Conservation (phyloP, 768 basidiomycete genomes). For the Hortiboletus flavorubellus region DNA sequence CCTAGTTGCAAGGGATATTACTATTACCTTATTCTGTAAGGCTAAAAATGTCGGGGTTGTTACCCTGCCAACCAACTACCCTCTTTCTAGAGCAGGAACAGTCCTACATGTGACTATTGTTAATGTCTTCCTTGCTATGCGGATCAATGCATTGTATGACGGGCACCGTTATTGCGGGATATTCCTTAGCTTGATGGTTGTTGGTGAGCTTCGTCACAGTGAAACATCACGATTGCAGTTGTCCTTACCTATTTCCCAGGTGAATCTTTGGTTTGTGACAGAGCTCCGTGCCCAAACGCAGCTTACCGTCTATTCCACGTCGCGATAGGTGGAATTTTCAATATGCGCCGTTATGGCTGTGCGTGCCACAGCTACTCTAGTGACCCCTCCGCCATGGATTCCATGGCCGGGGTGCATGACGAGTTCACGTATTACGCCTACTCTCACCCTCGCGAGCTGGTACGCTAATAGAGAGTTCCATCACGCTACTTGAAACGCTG, state of each 20-base stretch:
- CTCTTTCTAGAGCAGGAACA: constrained; percentile 13
- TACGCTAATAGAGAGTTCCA: not conserved
- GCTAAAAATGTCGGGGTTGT: not conserved
- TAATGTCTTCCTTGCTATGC: constrained; percentile 20
- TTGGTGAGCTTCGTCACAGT: constrained; percentile 9
- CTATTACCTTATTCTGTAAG: constrained; percentile 22
- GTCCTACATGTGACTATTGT: constrained; percentile 18
- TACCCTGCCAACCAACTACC: not conserved
- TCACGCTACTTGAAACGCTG: not conserved
- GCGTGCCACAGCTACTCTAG: constrained; percentile 8
- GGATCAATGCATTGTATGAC: constrained; percentile 18
- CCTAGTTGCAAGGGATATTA: constrained; percentile 23
- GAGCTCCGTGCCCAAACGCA: not conserved
- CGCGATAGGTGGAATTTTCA: constrained; percentile 16
- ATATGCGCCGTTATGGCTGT: constrained; percentile 14
- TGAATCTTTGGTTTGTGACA: constrained; percentile 16
- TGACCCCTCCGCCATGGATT: constrained; percentile 17
- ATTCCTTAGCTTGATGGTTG: constrained; percentile 15
- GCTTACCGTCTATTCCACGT: not conserved
- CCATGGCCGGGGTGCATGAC: constrained; percentile 15
- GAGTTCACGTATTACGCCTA: constrained; percentile 8
- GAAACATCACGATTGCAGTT: too few relatives aligned
- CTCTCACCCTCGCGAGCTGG: constrained; percentile 22
- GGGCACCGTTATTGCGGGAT: not conserved
- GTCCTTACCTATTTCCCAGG: constrained; percentile 1